Conservation (phyloP, 805 yeast genomes). For the Isabelozyma rhagii region DNA sequence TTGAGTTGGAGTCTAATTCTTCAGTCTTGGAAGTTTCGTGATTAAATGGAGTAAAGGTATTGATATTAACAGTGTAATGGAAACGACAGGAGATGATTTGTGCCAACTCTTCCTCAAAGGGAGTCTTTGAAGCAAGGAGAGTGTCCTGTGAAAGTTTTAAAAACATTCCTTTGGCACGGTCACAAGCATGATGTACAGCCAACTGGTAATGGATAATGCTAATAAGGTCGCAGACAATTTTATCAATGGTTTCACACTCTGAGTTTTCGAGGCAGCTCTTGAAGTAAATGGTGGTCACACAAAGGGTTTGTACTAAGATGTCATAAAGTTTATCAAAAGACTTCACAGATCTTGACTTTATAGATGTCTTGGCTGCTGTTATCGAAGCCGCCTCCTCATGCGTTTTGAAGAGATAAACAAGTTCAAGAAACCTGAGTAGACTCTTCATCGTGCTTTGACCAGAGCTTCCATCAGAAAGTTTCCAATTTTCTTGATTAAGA, state of each 20-base stretch:
- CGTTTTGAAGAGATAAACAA: conserved; percentile 47
- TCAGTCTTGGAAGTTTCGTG: conserved; percentile 46
- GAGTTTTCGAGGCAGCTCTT: conserved; percentile 9
- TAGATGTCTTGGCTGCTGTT: conserved; percentile 35
- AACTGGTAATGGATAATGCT: conserved; percentile 68
- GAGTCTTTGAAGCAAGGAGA: conserved; percentile 41
- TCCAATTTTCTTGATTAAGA: conserved; percentile 33
- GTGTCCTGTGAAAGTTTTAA: conserved; percentile 57
- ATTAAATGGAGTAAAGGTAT: conserved; percentile 59
- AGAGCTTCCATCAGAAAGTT: conserved; percentile 7
- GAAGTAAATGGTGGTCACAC: conserved; percentile 39
- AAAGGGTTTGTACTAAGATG: conserved; percentile 34
- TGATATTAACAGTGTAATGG: conserved; percentile 61
- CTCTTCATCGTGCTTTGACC: conserved; percentile 11
- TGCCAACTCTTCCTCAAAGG: conserved; percentile 62
- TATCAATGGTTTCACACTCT: conserved; percentile 19
- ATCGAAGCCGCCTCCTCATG: conserved; percentile 50
- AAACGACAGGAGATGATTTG: conserved; percentile 80
- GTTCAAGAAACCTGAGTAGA: conserved; percentile 30
- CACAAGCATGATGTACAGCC: conserved; percentile 70
- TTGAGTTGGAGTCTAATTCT: conserved; percentile 23
- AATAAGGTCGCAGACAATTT: conserved; percentile 43
- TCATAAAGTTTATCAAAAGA: conserved; percentile 48
- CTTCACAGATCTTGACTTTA: conserved; percentile 39
- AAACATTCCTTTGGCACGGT: conserved; percentile 57